phyloP scores from a whole-genome alignment of 1,139 yeast genomes.

The Candida pseudoviswanathii region DNA sequence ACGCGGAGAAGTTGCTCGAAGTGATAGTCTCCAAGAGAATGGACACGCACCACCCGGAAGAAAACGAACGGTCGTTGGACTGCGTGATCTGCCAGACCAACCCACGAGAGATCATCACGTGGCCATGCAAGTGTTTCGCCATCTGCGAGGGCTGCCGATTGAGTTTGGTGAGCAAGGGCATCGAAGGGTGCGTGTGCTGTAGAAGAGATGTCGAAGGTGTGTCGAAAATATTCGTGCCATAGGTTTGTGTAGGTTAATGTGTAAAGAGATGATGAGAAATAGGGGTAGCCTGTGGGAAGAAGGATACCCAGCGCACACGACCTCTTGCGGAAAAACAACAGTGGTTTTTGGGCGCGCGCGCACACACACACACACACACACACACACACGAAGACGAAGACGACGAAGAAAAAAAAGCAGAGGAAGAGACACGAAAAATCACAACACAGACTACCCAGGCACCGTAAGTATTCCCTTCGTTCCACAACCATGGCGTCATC shows the following conservation, averaged over 20 bases:
- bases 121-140: conserved; percentile 94
- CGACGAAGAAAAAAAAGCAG: neutral
- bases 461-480: no score
- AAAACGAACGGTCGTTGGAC: conserved; percentile 28
- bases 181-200: conserved; percentile 85
- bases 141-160: conserved; percentile 83
- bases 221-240: conserved; percentile 55
- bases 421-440: conserved; percentile 1
- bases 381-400: neutral
- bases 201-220: conserved; percentile 68
- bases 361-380: neutral
- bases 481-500: conserved; percentile 14
- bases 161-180: conserved; percentile 72
- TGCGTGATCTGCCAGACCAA: conserved; percentile 86
- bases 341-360: neutral
- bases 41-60: conserved; percentile 15
- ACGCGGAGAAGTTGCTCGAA: conserved; percentile 23
- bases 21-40: conserved; percentile 20
- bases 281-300: neutral
- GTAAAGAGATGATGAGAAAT: neutral
- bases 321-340: neutral
- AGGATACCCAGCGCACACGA: neutral
- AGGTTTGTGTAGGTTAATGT: conserved; percentile 3
- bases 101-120: conserved; percentile 73
- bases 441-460: no score